Evolutionary conservation across 2,329 filamentous ascomycete species (phyloP).

Genomic region (Plectosphaerella cucumerina): DNA sequence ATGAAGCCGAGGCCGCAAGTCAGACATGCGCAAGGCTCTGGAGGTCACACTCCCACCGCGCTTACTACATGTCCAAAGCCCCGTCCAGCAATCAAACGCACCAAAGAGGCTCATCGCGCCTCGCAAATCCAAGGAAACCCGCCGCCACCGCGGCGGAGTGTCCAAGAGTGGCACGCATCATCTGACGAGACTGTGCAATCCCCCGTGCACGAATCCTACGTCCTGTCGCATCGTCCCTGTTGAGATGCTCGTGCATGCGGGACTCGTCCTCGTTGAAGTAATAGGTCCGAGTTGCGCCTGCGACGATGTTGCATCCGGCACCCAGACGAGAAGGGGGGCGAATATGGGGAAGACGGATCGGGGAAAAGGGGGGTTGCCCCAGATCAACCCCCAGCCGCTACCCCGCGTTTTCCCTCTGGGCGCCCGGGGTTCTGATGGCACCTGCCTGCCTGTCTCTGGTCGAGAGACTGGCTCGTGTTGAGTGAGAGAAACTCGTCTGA

Average conservation of each 20-base stretch:
- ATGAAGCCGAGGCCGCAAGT: not conserved
- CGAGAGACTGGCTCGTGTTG: no score
- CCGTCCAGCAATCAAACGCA: not conserved
- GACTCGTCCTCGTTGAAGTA: not conserved
- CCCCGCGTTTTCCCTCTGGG: not conserved
- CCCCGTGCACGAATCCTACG: not conserved
- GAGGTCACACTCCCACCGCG: not conserved
- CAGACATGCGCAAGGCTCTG: no score
- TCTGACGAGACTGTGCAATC: not conserved
- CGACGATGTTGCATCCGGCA: not conserved
- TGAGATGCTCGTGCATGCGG: not conserved
- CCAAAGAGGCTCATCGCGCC: not conserved
- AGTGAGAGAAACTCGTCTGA: no score
- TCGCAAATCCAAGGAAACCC: not conserved
- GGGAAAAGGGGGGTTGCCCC: not conserved
- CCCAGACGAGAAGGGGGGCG: not conserved
- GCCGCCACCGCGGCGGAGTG: not conserved
- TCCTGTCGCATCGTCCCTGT: not conserved
- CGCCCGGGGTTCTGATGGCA: no score
- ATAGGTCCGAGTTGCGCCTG: not conserved
- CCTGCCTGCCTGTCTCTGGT: no score
- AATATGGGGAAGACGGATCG: not conserved
- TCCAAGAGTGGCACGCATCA: not conserved
- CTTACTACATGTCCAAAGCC: not conserved
- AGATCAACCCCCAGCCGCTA: not conserved